Evolutionary conservation across 257 asterid genomes (phyloP), one percentile per base, ranked within the genome.

Genomic region (Datura wrightii): DNA sequence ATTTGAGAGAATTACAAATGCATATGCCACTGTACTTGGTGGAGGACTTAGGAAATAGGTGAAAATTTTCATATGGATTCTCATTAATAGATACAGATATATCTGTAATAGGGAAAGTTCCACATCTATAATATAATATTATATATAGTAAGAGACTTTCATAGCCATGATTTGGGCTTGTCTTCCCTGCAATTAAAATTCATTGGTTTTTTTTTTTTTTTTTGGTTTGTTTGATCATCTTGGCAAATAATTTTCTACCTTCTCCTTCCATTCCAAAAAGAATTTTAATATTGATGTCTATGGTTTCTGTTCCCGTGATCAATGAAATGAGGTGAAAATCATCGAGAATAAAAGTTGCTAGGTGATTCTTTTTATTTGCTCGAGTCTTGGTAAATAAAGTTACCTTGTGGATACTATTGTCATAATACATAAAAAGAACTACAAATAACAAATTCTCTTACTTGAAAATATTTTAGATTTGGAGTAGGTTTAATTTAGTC

Each of bases 11-110:
- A 50, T 31, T 50, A 76, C 62, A 50, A 65, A 50, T 31, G 82
- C 82, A 76, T 24, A 31, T 52, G 82, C 63, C 82, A 76, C 62
- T 76, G 62, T 31, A 76, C 82, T 76, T 76, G 62, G 82, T 50
- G 46, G 82, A 50, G 46, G 82, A 10, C 19, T 76, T 76, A 14
- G 82, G 82, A 52, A 76, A 76, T 76, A 52, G 82, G 63, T 76
- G 14, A 31, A 76, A 8, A 2, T 69, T 44, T 71, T 71, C 31
- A 76, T 76, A 50, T 76, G 62, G 42, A 76, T 76, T 76, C 80
- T 48, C 46, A 76, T 76, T 50, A 76, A 50, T 76, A 41, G 59
- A 76, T 76, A 48, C 44, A 76, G 63, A 50, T 76, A 31, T 50
- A 8, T 76, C 10, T 76, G 63, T 50, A 31, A 50, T 52, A 76